phyloP scores from a whole-genome alignment of 805 yeast genomes.

The Metschnikowia kofuensis region DNA sequence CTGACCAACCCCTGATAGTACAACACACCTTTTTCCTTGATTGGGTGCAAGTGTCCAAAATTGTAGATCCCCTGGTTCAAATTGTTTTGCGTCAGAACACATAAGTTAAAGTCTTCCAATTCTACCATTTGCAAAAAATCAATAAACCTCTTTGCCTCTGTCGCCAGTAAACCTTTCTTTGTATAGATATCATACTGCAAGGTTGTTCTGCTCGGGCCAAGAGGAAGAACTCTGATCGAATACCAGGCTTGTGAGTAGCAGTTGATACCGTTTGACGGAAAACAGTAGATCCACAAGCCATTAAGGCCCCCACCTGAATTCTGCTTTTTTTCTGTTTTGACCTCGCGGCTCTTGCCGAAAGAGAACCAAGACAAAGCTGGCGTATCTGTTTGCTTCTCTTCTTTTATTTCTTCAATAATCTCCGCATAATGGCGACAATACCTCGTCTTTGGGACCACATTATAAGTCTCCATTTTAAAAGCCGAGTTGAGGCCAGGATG shows the following conservation, averaged over 20 bases:
- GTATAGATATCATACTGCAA: conserved; percentile 61
- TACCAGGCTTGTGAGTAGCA: conserved; percentile 69
- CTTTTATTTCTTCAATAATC: conserved; percentile 37
- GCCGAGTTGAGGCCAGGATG: conserved; percentile 59
- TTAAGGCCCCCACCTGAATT: conserved; percentile 62
- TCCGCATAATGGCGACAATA: conserved; percentile 63
- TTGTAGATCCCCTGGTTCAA: conserved; percentile 58
- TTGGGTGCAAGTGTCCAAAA: conserved; percentile 58
- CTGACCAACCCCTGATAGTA: conserved; percentile 53
- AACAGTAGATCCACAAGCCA: conserved; percentile 61
- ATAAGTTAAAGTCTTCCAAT: conserved; percentile 55
- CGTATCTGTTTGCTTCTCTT: conserved; percentile 1
- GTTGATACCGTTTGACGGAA: conserved; percentile 59
- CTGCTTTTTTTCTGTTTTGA: conserved; percentile 28
- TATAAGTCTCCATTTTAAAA: conserved; percentile 62
- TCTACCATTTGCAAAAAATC: conserved; percentile 63
- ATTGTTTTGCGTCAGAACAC: conserved; percentile 58
- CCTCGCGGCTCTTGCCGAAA: conserved; percentile 34
- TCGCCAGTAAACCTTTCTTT: conserved; percentile 53
- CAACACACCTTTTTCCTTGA: conserved; percentile 57
- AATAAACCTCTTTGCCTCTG: conserved; percentile 56
- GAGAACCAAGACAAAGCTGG: conserved; percentile 49
- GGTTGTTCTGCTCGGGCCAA: conserved; percentile 50
- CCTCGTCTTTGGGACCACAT: conserved; percentile 56
- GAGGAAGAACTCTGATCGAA: conserved; percentile 57